Evolutionary conservation across 2,329 filamentous ascomycete genomes (phyloP).

Genomic region (Exophiala phaeomuriformis): DNA sequence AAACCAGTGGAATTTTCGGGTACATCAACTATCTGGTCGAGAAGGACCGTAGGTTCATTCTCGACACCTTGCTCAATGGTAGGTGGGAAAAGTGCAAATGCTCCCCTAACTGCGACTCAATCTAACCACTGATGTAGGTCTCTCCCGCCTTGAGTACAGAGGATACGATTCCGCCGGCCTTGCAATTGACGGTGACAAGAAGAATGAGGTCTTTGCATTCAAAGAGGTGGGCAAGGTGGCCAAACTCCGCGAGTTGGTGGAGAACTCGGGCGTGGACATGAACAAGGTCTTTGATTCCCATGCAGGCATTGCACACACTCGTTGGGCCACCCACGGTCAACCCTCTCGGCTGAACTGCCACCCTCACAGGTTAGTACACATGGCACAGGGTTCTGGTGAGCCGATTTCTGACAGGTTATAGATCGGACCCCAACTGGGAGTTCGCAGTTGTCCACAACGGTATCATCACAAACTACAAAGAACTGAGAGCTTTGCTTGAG

Average conservation of each 20-base stretch:
- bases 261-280: slow-evolving; percentile 71
- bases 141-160: slow-evolving; percentile 93
- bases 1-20: slow-evolving; percentile 81
- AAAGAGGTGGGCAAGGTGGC: slow-evolving; percentile 99
- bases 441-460: slow-evolving; percentile 98
- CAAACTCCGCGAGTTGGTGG: slow-evolving; percentile 90
- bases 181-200: slow-evolving; percentile 95
- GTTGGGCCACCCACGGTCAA: slow-evolving; percentile 96
- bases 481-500: slow-evolving; percentile 86
- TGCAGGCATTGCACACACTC: slow-evolving; percentile 95
- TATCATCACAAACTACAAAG: slow-evolving; percentile 99
- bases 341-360: slow-evolving; percentile 96
- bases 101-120: not conserved
- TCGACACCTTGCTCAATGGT: slow-evolving; percentile 95
- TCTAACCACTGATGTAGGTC: slow-evolving; percentile 50
- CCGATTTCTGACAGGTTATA: slow-evolving; percentile 33
- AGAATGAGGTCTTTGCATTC: slow-evolving; percentile 93
- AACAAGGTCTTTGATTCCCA: slow-evolving; percentile 96
- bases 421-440: slow-evolving; percentile 91
- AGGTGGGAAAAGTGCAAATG: slow-evolving; percentile 35
- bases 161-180: slow-evolving; percentile 97
- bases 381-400: not conserved
- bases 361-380: slow-evolving; percentile 71
- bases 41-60: slow-evolving; percentile 94
- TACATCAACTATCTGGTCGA: slow-evolving; percentile 99